phyloP scores from a whole-genome alignment of 1,284 basidiomycete species.

The Apiotrichum sp. region DNA sequence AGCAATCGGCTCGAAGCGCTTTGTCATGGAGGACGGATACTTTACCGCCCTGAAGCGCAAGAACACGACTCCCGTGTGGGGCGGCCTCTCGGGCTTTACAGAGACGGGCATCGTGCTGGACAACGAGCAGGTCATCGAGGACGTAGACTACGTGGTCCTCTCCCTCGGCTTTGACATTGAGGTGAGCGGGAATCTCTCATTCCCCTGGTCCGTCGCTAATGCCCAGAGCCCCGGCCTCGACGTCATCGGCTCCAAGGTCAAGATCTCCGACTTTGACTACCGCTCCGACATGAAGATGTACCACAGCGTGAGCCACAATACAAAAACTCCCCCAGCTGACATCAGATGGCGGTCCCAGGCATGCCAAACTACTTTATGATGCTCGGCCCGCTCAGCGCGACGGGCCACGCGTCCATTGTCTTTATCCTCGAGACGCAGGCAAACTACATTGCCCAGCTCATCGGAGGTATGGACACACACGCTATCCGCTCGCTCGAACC shows the following conservation, averaged over 20 bases:
- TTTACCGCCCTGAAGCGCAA: constrained; percentile 16
- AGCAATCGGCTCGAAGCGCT: constrained; percentile 23
- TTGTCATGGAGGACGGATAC: constrained; percentile 22
- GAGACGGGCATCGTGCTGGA: constrained; percentile 12
- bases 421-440: constrained; percentile 8
- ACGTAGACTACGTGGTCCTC: constrained; percentile 14
- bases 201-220: too few relatives aligned
- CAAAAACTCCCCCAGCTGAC: too few relatives aligned
- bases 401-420: constrained; percentile 1
- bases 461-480: not conserved
- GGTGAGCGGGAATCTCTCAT: not conserved
- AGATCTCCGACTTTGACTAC: not conserved
- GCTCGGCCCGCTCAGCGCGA: constrained; percentile 13
- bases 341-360: constrained; percentile 5
- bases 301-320: not conserved
- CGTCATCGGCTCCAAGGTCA: not conserved
- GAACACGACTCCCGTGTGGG: constrained; percentile 21
- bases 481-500: not conserved
- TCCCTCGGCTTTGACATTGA: constrained; percentile 3
- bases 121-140: constrained; percentile 12
- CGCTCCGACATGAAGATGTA: not conserved
- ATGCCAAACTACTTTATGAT: constrained; percentile 18
- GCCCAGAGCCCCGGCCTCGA: not conserved
- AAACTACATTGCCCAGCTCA: constrained; percentile 3
- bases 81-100: constrained; percentile 2